Evolutionary conservation across 148 eudicot genomes (phyloP), one percentile per base, ranked within the genome.

Genomic region (Silene conica): DNA sequence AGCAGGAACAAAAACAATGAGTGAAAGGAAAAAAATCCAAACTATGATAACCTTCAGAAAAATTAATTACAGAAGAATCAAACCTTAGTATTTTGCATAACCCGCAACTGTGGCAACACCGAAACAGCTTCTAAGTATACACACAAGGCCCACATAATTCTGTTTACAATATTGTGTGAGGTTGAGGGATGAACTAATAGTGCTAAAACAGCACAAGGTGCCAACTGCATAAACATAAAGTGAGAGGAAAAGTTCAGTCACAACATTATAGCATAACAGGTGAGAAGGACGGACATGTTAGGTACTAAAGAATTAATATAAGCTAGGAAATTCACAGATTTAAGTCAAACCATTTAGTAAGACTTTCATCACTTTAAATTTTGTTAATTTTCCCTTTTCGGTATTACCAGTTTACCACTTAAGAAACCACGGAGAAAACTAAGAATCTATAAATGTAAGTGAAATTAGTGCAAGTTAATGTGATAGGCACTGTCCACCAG

Each of bases 21-120:
- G 9, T 48, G 63, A 23, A n/a, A n/a, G n/a, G 67, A 31, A 59
- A n/a, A 34, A 50, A 48, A 63, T 31, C 9, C 50, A 65, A 26
- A 59, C 19, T 59, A 67, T 28, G 57, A 71, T 3, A 70, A 23
- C 34, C 5, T 23, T 28, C 26, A 52, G 66, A 63, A 93, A 84
- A 84, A 93, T 90, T 79, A 23, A 23, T 13, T 31, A 34, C 6
- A 34, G 6, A 43, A 10, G 20, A 15, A 46, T 85, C 96, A n/a
- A 46, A 86, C 96, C 92, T 92, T 89, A 8, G 98, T 88, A 71
- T 95, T 95, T 65, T 95, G 98, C 97, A 95, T 95, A 70, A 90
- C 90, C 45, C 92, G 87, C 71, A 90, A 78, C 76, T 90, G 96
- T 55, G 96, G 96, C 69, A 90, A 78, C 55, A 90, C 96, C 1